A percentile compares a stretch with the other conserved stretches of the same genome.
phyloP scores from a whole-genome alignment of 805 yeast species.

The Candida hungchunana region DNA sequence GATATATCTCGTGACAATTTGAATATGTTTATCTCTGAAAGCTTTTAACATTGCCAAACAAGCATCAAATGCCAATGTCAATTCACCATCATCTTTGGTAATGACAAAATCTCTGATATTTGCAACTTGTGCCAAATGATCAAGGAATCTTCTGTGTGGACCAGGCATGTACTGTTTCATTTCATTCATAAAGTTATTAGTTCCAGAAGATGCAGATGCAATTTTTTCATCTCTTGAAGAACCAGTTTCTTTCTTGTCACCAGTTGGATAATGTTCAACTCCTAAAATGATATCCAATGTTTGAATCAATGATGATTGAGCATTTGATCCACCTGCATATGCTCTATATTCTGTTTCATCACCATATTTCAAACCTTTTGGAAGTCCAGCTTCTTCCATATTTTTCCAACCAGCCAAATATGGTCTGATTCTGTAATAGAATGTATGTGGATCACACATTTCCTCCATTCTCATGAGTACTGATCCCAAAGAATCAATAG shows the following conservation, averaged over 20 bases:
- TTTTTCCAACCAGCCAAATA: conserved; percentile 92
- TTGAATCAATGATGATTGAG: conserved; percentile 87
- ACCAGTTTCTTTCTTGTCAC: conserved; percentile 42
- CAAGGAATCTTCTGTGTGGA: conserved; percentile 71
- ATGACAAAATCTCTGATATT: conserved; percentile 63
- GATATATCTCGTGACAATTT: conserved; percentile 84
- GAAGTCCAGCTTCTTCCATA: conserved; percentile 82
- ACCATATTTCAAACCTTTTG: conserved; percentile 76
- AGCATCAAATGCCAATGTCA: conserved; percentile 77
- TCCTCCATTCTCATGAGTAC: conserved; percentile 82
- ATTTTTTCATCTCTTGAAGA: conserved; percentile 17
- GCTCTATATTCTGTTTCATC: conserved; percentile 49
- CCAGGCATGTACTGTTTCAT: conserved; percentile 93
- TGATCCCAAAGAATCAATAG: conserved; percentile 68
- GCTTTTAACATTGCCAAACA: conserved; percentile 83
- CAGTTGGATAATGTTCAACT: conserved; percentile 77
- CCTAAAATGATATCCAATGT: conserved; percentile 73
- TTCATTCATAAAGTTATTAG: conserved; percentile 61
- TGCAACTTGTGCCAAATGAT: conserved; percentile 52
- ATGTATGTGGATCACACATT: conserved; percentile 91
- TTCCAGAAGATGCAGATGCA: conserved; percentile 27
- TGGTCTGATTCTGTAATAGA: conserved; percentile 83
- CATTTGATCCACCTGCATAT: conserved; percentile 90
- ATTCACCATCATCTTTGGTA: conserved; percentile 43
- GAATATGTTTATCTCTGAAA: conserved; percentile 90